Evolutionary conservation across 169 alveolate species (phyloP).

Genomic region (Plasmodium reichenowi): DNA sequence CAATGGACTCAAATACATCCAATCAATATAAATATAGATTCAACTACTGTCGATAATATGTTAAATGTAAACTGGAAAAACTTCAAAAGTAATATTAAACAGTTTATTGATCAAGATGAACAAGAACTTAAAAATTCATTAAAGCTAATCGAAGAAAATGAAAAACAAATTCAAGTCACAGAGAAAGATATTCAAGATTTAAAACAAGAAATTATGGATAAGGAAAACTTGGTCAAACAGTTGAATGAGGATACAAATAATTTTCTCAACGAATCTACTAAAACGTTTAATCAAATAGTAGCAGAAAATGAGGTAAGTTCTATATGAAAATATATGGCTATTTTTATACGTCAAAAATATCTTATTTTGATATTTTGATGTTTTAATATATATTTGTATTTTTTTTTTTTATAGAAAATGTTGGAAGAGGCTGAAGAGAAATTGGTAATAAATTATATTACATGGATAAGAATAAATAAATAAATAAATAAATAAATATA

Average conservation of each 20-base stretch:
- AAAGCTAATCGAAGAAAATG: constrained; percentile 38
- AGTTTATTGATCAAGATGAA: constrained; percentile 51
- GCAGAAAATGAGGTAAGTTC: constrained; percentile 45
- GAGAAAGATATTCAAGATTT: constrained; percentile 27
- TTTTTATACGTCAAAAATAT: neutral
- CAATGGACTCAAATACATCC: constrained; percentile 41
- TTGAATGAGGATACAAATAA: constrained; percentile 32
- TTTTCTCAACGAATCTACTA: constrained; percentile 19
- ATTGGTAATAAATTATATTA: constrained; percentile 11
- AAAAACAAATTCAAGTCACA: constrained; percentile 21
- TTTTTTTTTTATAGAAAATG: constrained; percentile 37
- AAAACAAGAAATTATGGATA: constrained; percentile 15
- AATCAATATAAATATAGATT: constrained; percentile 41
- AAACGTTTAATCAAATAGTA: constrained; percentile 23
- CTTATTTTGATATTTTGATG: neutral
- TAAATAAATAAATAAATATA: too few relatives aligned
- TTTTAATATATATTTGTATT: neutral
- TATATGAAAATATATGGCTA: neutral
- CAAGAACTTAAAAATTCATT: constrained; percentile 44
- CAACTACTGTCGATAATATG: constrained; percentile 56
- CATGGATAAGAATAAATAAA: neutral
- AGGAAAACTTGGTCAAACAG: constrained; percentile 16
- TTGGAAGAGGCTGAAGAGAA: constrained; percentile 51
- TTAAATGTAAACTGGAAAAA: constrained; percentile 60
- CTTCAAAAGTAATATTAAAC: constrained; percentile 23